These are phyloP conservation scores for Moringa oleifera DNA, from an alignment of 345 rosid genomes.

Conservation along the genomic window DNA sequence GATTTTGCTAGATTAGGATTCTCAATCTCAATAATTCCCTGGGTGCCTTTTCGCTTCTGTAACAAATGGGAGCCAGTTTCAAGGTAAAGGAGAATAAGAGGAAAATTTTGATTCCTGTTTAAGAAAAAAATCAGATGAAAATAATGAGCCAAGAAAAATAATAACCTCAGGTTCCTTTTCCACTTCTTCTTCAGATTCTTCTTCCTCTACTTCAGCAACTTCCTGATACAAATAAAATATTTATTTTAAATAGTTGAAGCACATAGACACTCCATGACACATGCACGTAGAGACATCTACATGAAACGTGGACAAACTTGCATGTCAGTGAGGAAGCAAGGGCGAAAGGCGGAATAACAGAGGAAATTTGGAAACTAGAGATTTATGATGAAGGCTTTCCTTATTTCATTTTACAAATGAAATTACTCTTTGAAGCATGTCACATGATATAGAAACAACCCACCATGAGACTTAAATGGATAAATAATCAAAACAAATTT, in stretches of 20 bases:
- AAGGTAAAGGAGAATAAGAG: not conserved
- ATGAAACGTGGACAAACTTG: not conserved
- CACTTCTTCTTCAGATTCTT: constrained; percentile 37
- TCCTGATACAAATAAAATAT: constrained; percentile 25
- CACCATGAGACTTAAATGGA: not conserved
- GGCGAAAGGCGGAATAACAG: not conserved
- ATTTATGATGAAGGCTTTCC: not conserved
- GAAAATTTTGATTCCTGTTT: not conserved
- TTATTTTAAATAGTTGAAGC: not conserved
- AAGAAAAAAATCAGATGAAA: no score
- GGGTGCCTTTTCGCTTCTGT: constrained; percentile 77
- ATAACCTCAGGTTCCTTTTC: constrained; percentile 60
- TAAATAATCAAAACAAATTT: no score
- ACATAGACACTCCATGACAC: not conserved
- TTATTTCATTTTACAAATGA: not conserved
- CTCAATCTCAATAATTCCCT: constrained; percentile 73
- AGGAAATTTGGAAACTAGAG: not conserved
- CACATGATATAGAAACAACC: not conserved
- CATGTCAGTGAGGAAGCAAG: not conserved
- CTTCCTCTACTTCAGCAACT: constrained; percentile 41
- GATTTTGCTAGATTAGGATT: constrained; percentile 78
- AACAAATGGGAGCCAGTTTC: not conserved
- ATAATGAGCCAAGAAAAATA: not conserved
- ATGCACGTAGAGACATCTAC: not conserved
- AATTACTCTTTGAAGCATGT: not conserved